These are phyloP conservation scores for Coemansia reversa DNA, from an alignment of 192 early-diverging fungal genomes.

Conservation along the genomic window DNA sequence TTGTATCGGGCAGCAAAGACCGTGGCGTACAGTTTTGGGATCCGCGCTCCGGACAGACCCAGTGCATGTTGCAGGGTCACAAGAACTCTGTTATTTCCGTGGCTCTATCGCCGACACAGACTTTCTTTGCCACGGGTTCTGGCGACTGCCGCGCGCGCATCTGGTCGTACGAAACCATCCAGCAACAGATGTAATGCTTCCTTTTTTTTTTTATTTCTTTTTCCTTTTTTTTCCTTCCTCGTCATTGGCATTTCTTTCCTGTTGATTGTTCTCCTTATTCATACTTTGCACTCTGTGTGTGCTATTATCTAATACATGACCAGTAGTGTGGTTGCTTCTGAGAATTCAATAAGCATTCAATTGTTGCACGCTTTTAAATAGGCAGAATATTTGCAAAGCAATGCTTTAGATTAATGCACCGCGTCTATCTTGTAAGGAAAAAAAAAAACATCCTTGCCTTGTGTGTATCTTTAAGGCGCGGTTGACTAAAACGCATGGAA, in stretches of 20 bases:
- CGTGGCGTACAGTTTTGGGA: slow-evolving; percentile 95
- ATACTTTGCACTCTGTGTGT: slow-evolving; percentile 4
- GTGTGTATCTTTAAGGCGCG: too few relatives aligned
- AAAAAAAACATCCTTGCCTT: too few relatives aligned
- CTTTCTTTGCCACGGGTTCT: slow-evolving; percentile 93
- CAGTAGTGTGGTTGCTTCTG: not conserved
- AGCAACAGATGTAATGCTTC: slow-evolving; percentile 11
- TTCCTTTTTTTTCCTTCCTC: not conserved
- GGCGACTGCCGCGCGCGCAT: slow-evolving; percentile 91
- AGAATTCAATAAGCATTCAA: not conserved
- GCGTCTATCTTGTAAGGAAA: too few relatives aligned
- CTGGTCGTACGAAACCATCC: slow-evolving; percentile 74
- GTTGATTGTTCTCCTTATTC: not conserved
- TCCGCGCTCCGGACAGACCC: slow-evolving; percentile 65
- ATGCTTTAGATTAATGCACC: too few relatives aligned
- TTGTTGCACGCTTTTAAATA: not conserved
- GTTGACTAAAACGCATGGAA: not conserved
- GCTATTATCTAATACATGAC: not conserved
- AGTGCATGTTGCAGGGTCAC: slow-evolving; percentile 87
- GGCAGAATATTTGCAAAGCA: too few relatives aligned
- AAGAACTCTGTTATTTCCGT: slow-evolving; percentile 98
- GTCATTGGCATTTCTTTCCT: not conserved
- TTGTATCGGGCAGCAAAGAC: slow-evolving; percentile 91
- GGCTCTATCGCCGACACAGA: slow-evolving; percentile 75
- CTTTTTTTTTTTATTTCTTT: slow-evolving; percentile 6